Base-by-base conservation (phyloP, 805 yeast genomes). In the Nadsonia fulvescens region DNA sequence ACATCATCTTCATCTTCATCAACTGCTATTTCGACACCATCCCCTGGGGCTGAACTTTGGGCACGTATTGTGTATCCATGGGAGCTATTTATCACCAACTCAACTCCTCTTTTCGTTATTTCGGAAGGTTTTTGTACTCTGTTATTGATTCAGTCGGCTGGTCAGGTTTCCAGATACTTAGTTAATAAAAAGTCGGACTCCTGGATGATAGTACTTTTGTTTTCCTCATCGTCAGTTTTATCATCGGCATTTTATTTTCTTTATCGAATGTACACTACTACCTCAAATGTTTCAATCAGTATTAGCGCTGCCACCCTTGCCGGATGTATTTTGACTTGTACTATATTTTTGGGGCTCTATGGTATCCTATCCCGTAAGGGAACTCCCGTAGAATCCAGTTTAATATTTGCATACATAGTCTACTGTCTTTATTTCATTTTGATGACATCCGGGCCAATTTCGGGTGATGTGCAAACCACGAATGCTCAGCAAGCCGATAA, bases 61-160 rank as follows among this genome's bases (percentile, higher is more conserved):
- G 33, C 38, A 26, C 38, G 38, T 20, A 37, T 64, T 6, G 60
- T 76, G 22, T 52, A 55, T 30, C 61, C 75, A 8, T 89, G 96
- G 96, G 64, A 67, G 33, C 46, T 62, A 23, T 50, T 75, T 15
- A 55, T 89, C 18, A 58, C 69, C 27, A 77, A 82, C 44, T 68
- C 93, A 4, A 89, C 98, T 0, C 89, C 94, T 2, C 56, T 78
- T 23, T 86, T 89, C 49, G 78, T 94, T 1, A 59, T 82, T 11
- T 54, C 83, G 27, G 98, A 89, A 52, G 98, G 98, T 2, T 72
- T 89, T 39, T 91, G 94, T 49, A 70, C 94, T 1, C 63, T 89
- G 14, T 57, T 89, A 30, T 71, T 81, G n/a, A 81, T 89, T 33
- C 98, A 89, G 53, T 78, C 93, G 8, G 63, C 78, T 21, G 94